Base-by-base conservation (phyloP, 1,284 basidiomycete species). In the Leccinum fuscescens region DNA sequence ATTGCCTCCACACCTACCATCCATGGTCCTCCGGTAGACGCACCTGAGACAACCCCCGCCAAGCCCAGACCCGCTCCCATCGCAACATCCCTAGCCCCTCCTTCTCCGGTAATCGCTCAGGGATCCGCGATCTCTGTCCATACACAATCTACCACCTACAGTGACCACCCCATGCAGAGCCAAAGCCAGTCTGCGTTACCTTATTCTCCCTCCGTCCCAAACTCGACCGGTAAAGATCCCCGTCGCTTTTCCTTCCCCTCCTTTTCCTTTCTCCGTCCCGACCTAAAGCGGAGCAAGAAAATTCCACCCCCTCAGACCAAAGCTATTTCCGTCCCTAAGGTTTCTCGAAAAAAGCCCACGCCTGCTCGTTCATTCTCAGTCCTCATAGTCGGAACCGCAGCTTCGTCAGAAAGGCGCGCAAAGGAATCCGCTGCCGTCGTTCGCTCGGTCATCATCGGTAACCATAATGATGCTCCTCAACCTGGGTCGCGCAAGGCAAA, bases 361-460 rank as follows among this genome's bases (percentile, higher is more conserved):
- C 71, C 76, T 27, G 64, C 68, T 9, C 69, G 72, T 44, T 70
- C 77, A 2, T 67, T 72, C 53, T 60, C 70, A 2, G 37, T 62
- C 24, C 48, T 74, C 62, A 61, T 58, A 1, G 55, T 63, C 20
- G 70, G 72, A 11, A 50, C 56, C 2, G n/a, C 49, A 11, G 55
- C 62, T 17, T 78, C 71, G 49, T 79, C 84, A 12, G 82, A 88
- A 59, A 85, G 80, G 68, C 81, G 81, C 7, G 88, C 87, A n/a
- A 80, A 82, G 65, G 78, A 86, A 62, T 84, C 82, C 22, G 90
- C 90, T 1, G 63, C 82, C 56, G 73, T 85, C 50, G 77, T 90
- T 50, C 86, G 87, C 54, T 78, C 83, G 6, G 76, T 92, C 65
- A 92, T 92, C 65, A 72, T 89, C 59, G 90, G 89, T 1, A 77